Conservation (phyloP, 768 basidiomycete genomes). For the Solioccasus polychromus region DNA sequence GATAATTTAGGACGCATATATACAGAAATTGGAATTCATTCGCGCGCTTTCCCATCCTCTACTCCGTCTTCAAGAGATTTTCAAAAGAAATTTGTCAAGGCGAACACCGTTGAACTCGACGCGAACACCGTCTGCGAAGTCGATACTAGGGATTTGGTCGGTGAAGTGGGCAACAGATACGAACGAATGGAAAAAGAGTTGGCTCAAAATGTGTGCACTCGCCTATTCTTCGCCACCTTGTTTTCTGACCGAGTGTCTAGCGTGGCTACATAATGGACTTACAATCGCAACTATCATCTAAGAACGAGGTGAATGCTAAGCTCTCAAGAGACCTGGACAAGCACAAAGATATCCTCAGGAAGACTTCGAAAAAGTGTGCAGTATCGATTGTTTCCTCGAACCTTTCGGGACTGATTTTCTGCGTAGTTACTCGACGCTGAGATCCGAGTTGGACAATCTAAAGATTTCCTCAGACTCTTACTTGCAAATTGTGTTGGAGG, state of each 20-base stretch:
- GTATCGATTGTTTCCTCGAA: neutral
- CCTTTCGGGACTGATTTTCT: conserved; percentile 1
- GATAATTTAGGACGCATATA: conserved; percentile 10
- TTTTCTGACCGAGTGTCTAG: conserved; percentile 8
- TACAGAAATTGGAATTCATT: conserved; percentile 8
- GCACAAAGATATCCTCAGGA: conserved; percentile 17
- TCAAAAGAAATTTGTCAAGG: conserved; percentile 4
- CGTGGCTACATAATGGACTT: conserved; percentile 17
- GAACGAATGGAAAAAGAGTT: conserved; percentile 6
- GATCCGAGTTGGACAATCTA: conserved; percentile 28
- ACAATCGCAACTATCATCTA: conserved; percentile 17
- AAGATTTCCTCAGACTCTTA: conserved; percentile 24
- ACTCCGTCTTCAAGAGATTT: conserved; percentile 6
- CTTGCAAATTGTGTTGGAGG: conserved; percentile 19
- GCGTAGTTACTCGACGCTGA: conserved; percentile 29
- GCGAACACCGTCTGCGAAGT: neutral
- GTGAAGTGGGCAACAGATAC: neutral
- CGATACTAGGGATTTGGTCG: conserved; percentile 2
- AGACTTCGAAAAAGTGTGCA: conserved; percentile 19
- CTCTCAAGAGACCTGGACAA: conserved; percentile 17
- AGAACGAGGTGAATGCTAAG: conserved; percentile 9
- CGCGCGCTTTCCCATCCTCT: conserved; percentile 2
- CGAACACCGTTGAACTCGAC: conserved; percentile 6
- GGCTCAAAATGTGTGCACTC: conserved; percentile 9
- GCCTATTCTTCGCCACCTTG: neutral